Percentiles rank a stretch among this genome's conserved stretches.
phyloP scores from a whole-genome alignment of 257 asterid genomes.

The Solanum sitiens region DNA sequence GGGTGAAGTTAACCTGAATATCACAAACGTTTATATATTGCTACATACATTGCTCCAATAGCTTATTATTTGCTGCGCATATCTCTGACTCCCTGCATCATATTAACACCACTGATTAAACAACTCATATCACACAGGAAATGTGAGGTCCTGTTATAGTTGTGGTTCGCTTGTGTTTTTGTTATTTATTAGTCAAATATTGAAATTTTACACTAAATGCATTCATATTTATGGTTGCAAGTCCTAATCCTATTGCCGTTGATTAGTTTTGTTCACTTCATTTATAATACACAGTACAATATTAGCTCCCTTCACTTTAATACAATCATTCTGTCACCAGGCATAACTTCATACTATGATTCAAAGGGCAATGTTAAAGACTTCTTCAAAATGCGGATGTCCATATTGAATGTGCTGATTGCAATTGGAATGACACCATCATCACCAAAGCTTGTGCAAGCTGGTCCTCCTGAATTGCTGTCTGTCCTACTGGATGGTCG shows the following conservation, averaged over 20 bases:
- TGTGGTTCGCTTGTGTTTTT: background rate
- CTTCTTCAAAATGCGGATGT: slow-evolving; percentile 50
- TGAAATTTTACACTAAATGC: background rate
- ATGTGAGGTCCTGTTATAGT: background rate
- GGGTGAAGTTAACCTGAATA: background rate
- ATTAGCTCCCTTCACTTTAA: background rate
- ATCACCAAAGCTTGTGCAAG: slow-evolving; percentile 60
- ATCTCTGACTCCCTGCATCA: background rate
- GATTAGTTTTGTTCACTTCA: background rate
- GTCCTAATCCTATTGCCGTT: background rate
- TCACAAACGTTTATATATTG: background rate
- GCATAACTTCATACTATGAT: slow-evolving; percentile 77
- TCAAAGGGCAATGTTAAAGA: slow-evolving; percentile 60
- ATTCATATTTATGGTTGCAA: background rate
- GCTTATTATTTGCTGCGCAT: background rate
- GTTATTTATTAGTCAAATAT: background rate
- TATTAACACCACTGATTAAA: background rate
- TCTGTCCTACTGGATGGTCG: slow-evolving; percentile 90
- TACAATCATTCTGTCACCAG: slow-evolving; percentile 26
- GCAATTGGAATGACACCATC: slow-evolving; percentile 78
- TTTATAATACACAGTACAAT: background rate
- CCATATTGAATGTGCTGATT: slow-evolving; percentile 43
- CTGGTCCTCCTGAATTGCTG: slow-evolving; percentile 87
- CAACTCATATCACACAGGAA: background rate
- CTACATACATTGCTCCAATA: background rate